Base-by-base conservation (phyloP, 306 rosid species). In the Pueraria montana region DNA sequence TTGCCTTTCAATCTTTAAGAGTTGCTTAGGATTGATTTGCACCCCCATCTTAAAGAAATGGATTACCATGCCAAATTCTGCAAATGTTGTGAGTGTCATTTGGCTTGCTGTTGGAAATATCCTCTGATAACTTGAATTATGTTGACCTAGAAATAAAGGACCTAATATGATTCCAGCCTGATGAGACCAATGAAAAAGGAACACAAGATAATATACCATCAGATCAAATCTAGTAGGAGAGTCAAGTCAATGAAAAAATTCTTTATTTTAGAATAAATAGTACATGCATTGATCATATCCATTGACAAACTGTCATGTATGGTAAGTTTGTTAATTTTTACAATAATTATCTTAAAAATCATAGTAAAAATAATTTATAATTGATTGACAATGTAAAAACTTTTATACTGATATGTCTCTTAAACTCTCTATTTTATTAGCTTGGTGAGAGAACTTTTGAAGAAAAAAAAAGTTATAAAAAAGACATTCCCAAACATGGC, bases 101-200 rank as follows among this genome's bases (percentile, higher is more conserved):
- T 8, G 24, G 46, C 83, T 78, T 40, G 52, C 4, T 42, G n/a
- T 0, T 72, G 87, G 80, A 52, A 84, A 84, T 8, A 72, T 0
- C 52, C 6, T 11, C 12, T 78, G 53, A 18, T 18, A 52, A 30
- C 2, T 1, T 62, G 30, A 0, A 0, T 0, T 0, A 2, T 70
- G 1, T 46, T 8, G 21, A 45, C 80, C 76, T 9, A 84, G 78
- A 5, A 79, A 2, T 42, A 67, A 18, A 26, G 83, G 87, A 84
- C 87, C 80, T 42, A 72, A 13, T 26, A 84, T 72, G 62, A 84
- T 52, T 61, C 87, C 87, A 6, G 83, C 83, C 87, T 84, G 87
- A 63, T 49, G 27, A 71, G 5, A 34, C 4, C 11, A 48, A 26
- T 0, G 1, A 43, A 56, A 18, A 24, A 56, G 13, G 11, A 74